Base-by-base conservation (phyloP, 2,329 filamentous ascomycete genomes). In the Fusarium decemcellulare region DNA sequence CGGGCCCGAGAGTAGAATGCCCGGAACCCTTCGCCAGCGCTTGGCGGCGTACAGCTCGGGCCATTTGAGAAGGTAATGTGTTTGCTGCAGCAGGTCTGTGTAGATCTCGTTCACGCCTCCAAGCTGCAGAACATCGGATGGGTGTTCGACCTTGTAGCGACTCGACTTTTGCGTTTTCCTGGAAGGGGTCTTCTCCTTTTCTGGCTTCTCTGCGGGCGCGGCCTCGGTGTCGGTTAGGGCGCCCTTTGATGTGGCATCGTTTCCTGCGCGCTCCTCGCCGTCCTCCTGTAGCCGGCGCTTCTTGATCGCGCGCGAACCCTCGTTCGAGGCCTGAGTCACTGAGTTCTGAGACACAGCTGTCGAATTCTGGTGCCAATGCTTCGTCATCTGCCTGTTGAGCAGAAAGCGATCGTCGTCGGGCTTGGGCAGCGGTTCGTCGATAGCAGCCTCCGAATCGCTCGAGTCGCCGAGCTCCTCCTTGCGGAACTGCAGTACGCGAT, bases 1-100 rank as follows among this genome's bases (percentile, higher is more conserved):
- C 1, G 93, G 93, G 0, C 93, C 93, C 72, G 95, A 92, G 2
- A 97, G 81, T 4, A 96, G 79, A 15, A 96, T 89, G 52, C 93
- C 93, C 0, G 74, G 61, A 0, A 63, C 56, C 16, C 57, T 66
- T n/a, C 70, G 60, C 58, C 67, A 71, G 7, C 51, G 42, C 5
- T 61, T 61, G 12, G 46, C 18, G 9, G 63, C 59, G 44, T 72
- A 74, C 9, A 69, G 18, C 8, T 74, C 69, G 3, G 74, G 70
- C 12, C 52, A 52, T 54, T 71, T 73, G 14, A 81, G 53, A 0
- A 71, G 15, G 6, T 32, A 47, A 2, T 63, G 51, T 0, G 61
- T 65, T 15, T 73, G 40, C 2, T 63, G 32, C 4, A 71, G 46
- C 8, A 80, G 65, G 7, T 72, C 48, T 8, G 64, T 46, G n/a